These are phyloP conservation scores for Arctium minus DNA, from an alignment of 129 eudicot genomes.

Conservation along the genomic window DNA sequence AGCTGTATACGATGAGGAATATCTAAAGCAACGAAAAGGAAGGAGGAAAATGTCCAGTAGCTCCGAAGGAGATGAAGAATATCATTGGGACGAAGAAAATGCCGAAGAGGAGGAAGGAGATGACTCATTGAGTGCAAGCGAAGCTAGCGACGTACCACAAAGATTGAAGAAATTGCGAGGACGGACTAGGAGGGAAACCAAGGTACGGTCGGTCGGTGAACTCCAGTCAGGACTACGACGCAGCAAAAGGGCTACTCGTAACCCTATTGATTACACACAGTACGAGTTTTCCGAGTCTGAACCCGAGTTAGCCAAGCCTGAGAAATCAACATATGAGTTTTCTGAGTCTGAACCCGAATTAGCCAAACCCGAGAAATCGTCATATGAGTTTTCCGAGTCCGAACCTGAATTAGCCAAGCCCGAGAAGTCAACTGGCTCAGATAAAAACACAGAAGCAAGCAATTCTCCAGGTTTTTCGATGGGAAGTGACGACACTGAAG, in stretches of 20 bases:
- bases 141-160: slow-evolving; percentile 62
- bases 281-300: slow-evolving; percentile 79
- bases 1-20: slow-evolving; percentile 90
- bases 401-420: slow-evolving; percentile 57
- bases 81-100: slow-evolving; percentile 66
- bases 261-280: slow-evolving; percentile 60
- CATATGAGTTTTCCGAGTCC: slow-evolving; percentile 64
- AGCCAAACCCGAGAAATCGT: neutral
- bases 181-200: slow-evolving; percentile 61
- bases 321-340: slow-evolving; percentile 27
- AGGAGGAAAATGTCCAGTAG: slow-evolving; percentile 61
- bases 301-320: slow-evolving; percentile 27
- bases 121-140: slow-evolving; percentile 55
- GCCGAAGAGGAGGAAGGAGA: slow-evolving; percentile 62
- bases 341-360: slow-evolving; percentile 75
- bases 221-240: slow-evolving; percentile 67
- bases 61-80: slow-evolving; percentile 89
- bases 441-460: slow-evolving; percentile 48
- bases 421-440: slow-evolving; percentile 39
- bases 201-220: slow-evolving; percentile 54
- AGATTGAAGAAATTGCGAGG: slow-evolving; percentile 36
- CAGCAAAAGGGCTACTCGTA: slow-evolving; percentile 74
- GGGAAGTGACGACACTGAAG: slow-evolving; percentile 46
- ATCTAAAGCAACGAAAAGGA: slow-evolving; percentile 58
- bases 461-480: slow-evolving; percentile 48